A percentile compares a stretch with the other conserved stretches of the same genome.
phyloP scores from a whole-genome alignment of 2,329 filamentous ascomycete species.

The Cercospora sp. region DNA sequence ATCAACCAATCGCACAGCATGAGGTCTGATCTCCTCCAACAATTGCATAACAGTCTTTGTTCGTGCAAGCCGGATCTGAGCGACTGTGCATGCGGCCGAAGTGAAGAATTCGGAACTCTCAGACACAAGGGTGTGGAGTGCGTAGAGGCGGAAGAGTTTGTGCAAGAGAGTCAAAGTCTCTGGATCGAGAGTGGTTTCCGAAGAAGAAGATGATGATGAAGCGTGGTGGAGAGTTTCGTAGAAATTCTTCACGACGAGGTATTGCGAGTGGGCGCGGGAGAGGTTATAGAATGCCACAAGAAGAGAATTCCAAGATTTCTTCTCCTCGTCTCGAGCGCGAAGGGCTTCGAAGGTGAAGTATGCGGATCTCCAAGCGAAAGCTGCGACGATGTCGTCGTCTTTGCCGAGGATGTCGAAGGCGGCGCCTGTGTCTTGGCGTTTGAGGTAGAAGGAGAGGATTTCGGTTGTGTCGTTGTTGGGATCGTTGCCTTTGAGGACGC shows the following conservation, averaged over 20 bases:
- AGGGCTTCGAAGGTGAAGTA: slow-evolving; percentile 74
- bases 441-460: slow-evolving; percentile 65
- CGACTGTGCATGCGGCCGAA: slow-evolving; percentile 66
- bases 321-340: slow-evolving; percentile 71
- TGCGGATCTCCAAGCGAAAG: slow-evolving; percentile 73
- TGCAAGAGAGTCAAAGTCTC: slow-evolving; percentile 61
- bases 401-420: slow-evolving; percentile 72
- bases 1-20: slow-evolving; percentile 70
- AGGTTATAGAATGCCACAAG: slow-evolving; percentile 77
- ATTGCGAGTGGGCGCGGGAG: slow-evolving; percentile 72
- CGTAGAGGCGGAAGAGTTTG: slow-evolving; percentile 66
- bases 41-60: slow-evolving; percentile 68
- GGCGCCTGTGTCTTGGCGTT: slow-evolving; percentile 67
- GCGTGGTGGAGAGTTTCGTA: slow-evolving; percentile 63
- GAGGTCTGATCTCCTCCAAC: slow-evolving; percentile 69
- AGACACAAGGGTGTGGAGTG: slow-evolving; percentile 65
- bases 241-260: slow-evolving; percentile 77
- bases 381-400: slow-evolving; percentile 69
- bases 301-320: slow-evolving; percentile 74
- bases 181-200: slow-evolving; percentile 55
- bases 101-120: slow-evolving; percentile 73
- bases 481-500: slow-evolving; percentile 64
- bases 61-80: slow-evolving; percentile 69
- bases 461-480: slow-evolving; percentile 67
- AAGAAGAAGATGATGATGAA: slow-evolving; percentile 39